Conservation (phyloP, 495 filamentous ascomycete genomes). For the Friedmanniomyces simplex region DNA sequence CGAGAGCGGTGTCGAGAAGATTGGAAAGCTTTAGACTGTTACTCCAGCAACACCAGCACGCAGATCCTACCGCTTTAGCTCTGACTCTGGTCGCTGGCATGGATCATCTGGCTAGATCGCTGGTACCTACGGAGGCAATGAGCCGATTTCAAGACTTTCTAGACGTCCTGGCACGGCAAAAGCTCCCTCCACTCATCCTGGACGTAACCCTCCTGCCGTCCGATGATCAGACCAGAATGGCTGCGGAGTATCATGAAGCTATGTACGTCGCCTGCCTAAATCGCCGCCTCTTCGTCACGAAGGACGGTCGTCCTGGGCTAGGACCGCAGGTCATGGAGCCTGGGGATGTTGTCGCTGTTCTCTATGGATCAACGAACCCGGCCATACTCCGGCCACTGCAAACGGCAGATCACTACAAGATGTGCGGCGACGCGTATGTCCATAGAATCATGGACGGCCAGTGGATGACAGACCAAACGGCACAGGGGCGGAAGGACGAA, state of each 20-base stretch:
- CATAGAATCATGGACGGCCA: slow-evolving; percentile 3
- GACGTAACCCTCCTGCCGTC: background rate
- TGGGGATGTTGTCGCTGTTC: background rate
- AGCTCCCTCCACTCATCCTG: background rate
- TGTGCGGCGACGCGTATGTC: slow-evolving; percentile 1
- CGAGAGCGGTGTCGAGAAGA: background rate
- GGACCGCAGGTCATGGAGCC: background rate
- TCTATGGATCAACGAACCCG: background rate
- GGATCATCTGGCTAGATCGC: background rate
- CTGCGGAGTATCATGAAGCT: background rate
- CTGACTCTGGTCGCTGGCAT: background rate
- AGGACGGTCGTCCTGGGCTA: background rate
- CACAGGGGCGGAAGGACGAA: background rate
- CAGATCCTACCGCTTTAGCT: background rate
- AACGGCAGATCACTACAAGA: background rate
- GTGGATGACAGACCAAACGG: background rate
- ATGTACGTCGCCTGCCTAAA: background rate
- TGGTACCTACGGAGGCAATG: background rate
- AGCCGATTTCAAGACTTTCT: background rate
- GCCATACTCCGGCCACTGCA: background rate
- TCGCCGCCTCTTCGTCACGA: background rate
- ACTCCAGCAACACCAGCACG: background rate
- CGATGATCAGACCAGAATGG: background rate
- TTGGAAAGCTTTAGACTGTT: background rate
- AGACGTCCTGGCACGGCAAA: background rate